phyloP scores from a whole-genome alignment of 495 filamentous ascomycete genomes.

The Niebla homalea region DNA sequence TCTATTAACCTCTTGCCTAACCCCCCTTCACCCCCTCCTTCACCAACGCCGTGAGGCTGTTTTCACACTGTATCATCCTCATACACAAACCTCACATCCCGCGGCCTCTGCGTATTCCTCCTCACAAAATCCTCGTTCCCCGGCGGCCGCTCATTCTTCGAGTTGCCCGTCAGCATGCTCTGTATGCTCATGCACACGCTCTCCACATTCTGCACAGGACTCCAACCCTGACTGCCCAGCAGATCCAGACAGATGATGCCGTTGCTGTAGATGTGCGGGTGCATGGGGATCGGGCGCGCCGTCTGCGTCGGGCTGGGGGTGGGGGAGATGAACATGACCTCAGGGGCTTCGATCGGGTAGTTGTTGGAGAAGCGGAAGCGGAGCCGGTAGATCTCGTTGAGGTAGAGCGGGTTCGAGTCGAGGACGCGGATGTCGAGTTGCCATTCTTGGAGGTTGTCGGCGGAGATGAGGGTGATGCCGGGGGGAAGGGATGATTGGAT shows the following conservation, averaged over 20 bases:
- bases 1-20: slow-evolving; percentile 14
- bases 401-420: slow-evolving; percentile 84
- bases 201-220: slow-evolving; percentile 91
- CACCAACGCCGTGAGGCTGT: slow-evolving; percentile 67
- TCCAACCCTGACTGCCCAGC: slow-evolving; percentile 78
- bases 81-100: slow-evolving; percentile 79
- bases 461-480: slow-evolving; percentile 68
- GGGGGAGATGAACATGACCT: slow-evolving; percentile 67
- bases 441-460: slow-evolving; percentile 82
- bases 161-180: slow-evolving; percentile 94
- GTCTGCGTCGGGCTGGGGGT: slow-evolving; percentile 27
- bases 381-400: slow-evolving; percentile 64
- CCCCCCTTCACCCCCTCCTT: slow-evolving; percentile 64
- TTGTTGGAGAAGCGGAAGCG: slow-evolving; percentile 70
- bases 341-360: slow-evolving; percentile 93
- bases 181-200: slow-evolving; percentile 95
- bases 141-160: slow-evolving; percentile 71
- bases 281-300: slow-evolving; percentile 70
- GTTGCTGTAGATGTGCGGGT: slow-evolving; percentile 96
- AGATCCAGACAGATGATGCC: slow-evolving; percentile 97
- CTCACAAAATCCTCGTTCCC: slow-evolving; percentile 79
- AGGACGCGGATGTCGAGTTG: slow-evolving; percentile 83
- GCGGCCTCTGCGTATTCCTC: slow-evolving; percentile 59
- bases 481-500: slow-evolving; percentile 38
- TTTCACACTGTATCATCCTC: slow-evolving; percentile 69